These are phyloP conservation scores for Fonsecaea pedrosoi DNA, from an alignment of 2,329 filamentous ascomycete genomes.

Conservation along the genomic window DNA sequence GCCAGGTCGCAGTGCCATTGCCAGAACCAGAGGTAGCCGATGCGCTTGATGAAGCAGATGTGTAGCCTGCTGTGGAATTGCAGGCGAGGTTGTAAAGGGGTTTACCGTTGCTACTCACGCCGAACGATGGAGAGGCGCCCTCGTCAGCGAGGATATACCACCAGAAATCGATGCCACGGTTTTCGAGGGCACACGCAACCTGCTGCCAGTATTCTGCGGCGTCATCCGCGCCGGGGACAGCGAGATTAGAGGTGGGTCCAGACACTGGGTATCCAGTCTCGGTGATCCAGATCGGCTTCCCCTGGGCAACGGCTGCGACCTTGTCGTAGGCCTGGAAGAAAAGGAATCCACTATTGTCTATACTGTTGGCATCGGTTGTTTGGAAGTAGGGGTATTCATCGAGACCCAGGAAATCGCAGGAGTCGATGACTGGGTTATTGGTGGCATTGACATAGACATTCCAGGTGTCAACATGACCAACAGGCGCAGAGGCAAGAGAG, in stretches of 20 bases:
- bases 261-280: conserved; percentile 71
- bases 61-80: conserved; percentile 33
- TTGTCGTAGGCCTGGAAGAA: conserved; percentile 56
- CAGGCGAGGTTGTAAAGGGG: conserved; percentile 51
- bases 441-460: conserved; percentile 65
- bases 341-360: conserved; percentile 61
- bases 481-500: conserved; percentile 39
- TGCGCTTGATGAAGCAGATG: conserved; percentile 19
- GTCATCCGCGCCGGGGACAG: conserved; percentile 62
- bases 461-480: conserved; percentile 73
- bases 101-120: conserved; percentile 44
- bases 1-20: not conserved
- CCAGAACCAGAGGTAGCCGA: not conserved
- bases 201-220: conserved; percentile 69
- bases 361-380: conserved; percentile 55
- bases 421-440: conserved; percentile 66
- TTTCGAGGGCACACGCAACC: conserved; percentile 66
- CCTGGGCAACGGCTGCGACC: conserved; percentile 53
- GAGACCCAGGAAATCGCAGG: conserved; percentile 69
- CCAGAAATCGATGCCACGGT: conserved; percentile 57
- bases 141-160: conserved; percentile 52
- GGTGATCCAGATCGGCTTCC: conserved; percentile 66
- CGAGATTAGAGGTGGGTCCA: conserved; percentile 62
- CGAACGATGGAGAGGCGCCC: conserved; percentile 48
- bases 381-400: conserved; percentile 61